phyloP scores from a whole-genome alignment of 106 monocot genomes.

The Acanthochlamys bracteata region DNA sequence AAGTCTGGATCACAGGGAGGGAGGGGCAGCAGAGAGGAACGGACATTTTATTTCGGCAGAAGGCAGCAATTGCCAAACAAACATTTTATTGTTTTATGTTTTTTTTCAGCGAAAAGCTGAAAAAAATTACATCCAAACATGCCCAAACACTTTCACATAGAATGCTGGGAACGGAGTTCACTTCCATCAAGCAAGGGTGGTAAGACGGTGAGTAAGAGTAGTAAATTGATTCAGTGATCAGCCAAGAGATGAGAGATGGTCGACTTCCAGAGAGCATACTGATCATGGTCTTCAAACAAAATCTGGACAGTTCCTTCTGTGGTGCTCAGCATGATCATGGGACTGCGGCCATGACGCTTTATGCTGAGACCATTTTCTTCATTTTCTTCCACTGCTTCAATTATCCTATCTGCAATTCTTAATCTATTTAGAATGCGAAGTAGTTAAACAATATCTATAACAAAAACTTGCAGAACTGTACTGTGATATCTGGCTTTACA shows the following conservation, averaged over 20 bases:
- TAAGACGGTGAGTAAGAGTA: too few relatives aligned
- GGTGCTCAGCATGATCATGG: constrained; percentile 25
- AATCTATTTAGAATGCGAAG: background rate
- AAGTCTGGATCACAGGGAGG: too few relatives aligned
- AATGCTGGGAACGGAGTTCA: too few relatives aligned
- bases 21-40: too few relatives aligned
- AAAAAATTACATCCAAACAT: too few relatives aligned
- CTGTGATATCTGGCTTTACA: background rate
- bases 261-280: constrained; percentile 27
- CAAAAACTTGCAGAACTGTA: background rate
- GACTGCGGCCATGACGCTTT: constrained; percentile 3
- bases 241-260: constrained; percentile 31
- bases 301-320: constrained; percentile 32
- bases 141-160: too few relatives aligned
- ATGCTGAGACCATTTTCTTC: background rate
- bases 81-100: too few relatives aligned
- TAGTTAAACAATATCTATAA: background rate
- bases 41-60: too few relatives aligned
- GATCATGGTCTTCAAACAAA: constrained; percentile 38
- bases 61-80: too few relatives aligned
- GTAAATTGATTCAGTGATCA: background rate
- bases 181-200: too few relatives aligned
- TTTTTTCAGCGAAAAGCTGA: too few relatives aligned
- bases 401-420: constrained; percentile 37
- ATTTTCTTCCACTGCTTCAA: constrained; percentile 14